A percentile compares a stretch with the other conserved stretches of the same genome.
phyloP scores from a whole-genome alignment of 768 basidiomycete species.

The Boletus sp. region DNA sequence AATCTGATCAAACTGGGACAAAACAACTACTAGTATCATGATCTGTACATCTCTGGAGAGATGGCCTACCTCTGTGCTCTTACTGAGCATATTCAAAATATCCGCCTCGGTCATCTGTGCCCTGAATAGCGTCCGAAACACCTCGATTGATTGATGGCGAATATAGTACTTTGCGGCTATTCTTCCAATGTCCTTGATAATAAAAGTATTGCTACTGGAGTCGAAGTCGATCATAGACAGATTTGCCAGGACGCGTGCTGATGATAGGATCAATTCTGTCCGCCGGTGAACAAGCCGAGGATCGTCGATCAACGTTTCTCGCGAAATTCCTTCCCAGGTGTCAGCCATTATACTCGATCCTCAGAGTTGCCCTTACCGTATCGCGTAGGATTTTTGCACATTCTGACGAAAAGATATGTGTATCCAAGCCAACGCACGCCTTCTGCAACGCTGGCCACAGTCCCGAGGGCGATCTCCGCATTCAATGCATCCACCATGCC shows the following conservation, averaged over 20 bases:
- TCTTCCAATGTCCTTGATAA: constrained; percentile 86
- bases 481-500: constrained; percentile 92
- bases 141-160: constrained; percentile 76
- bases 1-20: constrained; percentile 82
- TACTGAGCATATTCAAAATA: constrained; percentile 78
- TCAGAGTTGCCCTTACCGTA: constrained; percentile 54
- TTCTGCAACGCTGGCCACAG: constrained; percentile 82
- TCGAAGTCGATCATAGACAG: constrained; percentile 84
- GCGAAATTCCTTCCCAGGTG: constrained; percentile 57
- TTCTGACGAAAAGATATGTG: constrained; percentile 93
- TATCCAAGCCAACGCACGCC: constrained; percentile 95
- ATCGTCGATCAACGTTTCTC: constrained; percentile 66
- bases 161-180: constrained; percentile 98
- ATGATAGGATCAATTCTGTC: constrained; percentile 58
- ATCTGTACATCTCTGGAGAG: not conserved
- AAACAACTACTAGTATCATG: not conserved
- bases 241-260: constrained; percentile 64
- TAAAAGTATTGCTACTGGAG: constrained; percentile 50
- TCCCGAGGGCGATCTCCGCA: constrained; percentile 92
- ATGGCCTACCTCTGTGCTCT: constrained; percentile 78
- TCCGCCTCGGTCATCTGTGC: constrained; percentile 92
- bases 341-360: not conserved
- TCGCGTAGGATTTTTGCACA: constrained; percentile 84
- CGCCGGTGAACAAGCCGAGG: constrained; percentile 70
- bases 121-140: constrained; percentile 77